Conservation (phyloP, 768 basidiomycete genomes). For the Serendipita vermifera region DNA sequence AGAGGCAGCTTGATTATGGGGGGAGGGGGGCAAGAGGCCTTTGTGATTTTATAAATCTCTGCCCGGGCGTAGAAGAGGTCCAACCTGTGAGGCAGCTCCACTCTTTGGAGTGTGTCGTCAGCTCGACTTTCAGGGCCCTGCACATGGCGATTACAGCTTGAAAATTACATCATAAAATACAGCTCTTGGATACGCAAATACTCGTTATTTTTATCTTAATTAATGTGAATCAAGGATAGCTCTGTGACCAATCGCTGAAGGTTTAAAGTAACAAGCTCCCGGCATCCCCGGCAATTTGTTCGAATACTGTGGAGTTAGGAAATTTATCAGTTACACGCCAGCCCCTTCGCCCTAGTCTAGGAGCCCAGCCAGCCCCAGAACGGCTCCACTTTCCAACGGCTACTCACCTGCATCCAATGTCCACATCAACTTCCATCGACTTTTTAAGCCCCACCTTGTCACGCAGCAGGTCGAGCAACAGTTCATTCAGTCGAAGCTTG, state of each 20-base stretch:
- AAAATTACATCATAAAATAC: no score
- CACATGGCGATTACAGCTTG: no score
- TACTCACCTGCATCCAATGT: constrained; percentile 2
- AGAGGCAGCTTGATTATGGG: no score
- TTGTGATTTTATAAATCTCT: no score
- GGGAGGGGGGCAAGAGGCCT: no score
- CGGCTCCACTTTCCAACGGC: no score
- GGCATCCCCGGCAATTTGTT: not conserved
- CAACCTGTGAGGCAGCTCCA: no score
- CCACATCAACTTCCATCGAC: not conserved
- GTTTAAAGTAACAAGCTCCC: not conserved
- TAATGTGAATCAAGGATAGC: not conserved
- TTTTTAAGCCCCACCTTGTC: not conserved
- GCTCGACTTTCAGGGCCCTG: no score
- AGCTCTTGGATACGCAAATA: no score
- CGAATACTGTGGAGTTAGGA: not conserved
- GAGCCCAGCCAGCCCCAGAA: not conserved
- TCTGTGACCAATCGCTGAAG: not conserved
- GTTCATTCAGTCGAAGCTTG: not conserved
- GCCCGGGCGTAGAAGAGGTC: no score
- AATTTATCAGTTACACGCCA: not conserved
- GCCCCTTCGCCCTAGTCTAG: not conserved
- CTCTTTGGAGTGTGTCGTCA: no score
- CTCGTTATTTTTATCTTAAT: no score
- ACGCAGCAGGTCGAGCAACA: not conserved